Conservation (phyloP, 352 stramenopile genomes). For the Globisporangium cystogenes region DNA sequence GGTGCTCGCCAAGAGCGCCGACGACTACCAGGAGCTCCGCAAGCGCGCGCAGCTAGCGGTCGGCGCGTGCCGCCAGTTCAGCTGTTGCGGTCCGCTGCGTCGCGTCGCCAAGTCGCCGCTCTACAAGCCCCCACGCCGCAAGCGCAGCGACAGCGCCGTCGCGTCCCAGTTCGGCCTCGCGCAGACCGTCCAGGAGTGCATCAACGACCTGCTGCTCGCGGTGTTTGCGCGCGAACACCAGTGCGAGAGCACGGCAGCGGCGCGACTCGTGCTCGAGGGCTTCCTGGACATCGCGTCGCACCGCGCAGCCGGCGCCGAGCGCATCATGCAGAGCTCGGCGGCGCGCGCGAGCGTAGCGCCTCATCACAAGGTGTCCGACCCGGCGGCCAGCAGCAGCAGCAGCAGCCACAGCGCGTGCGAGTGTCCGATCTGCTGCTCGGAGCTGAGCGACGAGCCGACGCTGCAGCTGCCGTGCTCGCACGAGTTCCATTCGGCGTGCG, state of each 20-base stretch:
- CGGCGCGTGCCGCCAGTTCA: constrained; percentile 29
- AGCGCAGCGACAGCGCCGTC: constrained; percentile 23
- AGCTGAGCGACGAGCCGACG: constrained; percentile 38
- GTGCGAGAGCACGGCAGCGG: constrained; percentile 33
- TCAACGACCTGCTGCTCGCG: constrained; percentile 52
- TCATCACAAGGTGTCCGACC: not conserved
- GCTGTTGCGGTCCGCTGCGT: constrained; percentile 57
- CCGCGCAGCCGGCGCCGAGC: constrained; percentile 12
- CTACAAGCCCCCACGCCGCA: constrained; percentile 31
- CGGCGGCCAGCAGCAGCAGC: not conserved
- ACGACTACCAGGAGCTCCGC: constrained; percentile 41
- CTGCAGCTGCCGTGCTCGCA: constrained; percentile 54
- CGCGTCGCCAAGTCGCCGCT: constrained; percentile 36
- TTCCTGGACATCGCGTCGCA: constrained; percentile 42
- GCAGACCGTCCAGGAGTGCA: constrained; percentile 46
- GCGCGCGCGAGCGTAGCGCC: not conserved
- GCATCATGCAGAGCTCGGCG: constrained; percentile 3
- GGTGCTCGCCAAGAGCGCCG: constrained; percentile 52
- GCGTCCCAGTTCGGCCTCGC: constrained; percentile 38
- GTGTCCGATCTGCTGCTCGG: constrained; percentile 63
- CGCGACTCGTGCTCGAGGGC: constrained; percentile 30
- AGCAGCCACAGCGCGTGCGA: constrained; percentile 34
- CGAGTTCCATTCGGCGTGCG: constrained; percentile 57
- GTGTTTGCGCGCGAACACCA: constrained; percentile 27
- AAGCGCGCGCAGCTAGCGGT: constrained; percentile 24